Evolutionary conservation across 1,139 yeast species (phyloP).

Genomic region (Kodamaea arcana): DNA sequence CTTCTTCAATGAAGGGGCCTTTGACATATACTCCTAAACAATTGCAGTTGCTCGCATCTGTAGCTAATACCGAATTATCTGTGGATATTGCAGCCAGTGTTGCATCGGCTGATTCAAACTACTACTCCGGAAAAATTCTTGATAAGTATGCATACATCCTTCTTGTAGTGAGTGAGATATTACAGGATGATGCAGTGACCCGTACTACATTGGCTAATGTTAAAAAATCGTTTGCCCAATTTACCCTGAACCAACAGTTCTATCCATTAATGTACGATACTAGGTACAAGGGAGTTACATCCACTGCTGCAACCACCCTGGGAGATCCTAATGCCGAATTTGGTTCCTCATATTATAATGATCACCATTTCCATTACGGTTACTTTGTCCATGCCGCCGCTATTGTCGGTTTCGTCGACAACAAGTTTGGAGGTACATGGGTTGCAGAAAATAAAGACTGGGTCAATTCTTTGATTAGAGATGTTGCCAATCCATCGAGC

Average conservation of each 20-base stretch:
- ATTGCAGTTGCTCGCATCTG: conserved; percentile 46
- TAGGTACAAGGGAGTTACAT: conserved; percentile 62
- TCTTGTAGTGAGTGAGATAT: conserved; percentile 57
- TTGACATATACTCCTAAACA: conserved; percentile 50
- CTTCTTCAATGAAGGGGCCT: conserved; percentile 21
- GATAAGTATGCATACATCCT: conserved; percentile 74
- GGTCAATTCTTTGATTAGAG: conserved; percentile 65
- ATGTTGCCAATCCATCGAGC: conserved; percentile 69
- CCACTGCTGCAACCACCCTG: conserved; percentile 51
- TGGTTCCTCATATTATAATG: conserved; percentile 70
- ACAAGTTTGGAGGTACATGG: conserved; percentile 62
- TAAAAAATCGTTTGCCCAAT: conserved; percentile 51
- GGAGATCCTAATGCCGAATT: conserved; percentile 40
- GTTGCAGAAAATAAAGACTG: conserved; percentile 57
- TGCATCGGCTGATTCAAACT: conserved; percentile 48
- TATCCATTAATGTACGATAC: conserved; percentile 70
- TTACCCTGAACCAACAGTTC: conserved; percentile 47
- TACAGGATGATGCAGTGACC: conserved; percentile 51
- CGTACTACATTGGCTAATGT: conserved; percentile 43
- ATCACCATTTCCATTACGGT: conserved; percentile 79
- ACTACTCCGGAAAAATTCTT: conserved; percentile 65
- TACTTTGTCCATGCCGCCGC: conserved; percentile 79
- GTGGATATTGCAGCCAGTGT: conserved; percentile 55
- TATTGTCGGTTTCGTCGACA: conserved; percentile 62
- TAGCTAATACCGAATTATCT: conserved; percentile 54